Evolutionary conservation across 129 eudicot genomes (phyloP).

Genomic region (Tagetes patula): DNA sequence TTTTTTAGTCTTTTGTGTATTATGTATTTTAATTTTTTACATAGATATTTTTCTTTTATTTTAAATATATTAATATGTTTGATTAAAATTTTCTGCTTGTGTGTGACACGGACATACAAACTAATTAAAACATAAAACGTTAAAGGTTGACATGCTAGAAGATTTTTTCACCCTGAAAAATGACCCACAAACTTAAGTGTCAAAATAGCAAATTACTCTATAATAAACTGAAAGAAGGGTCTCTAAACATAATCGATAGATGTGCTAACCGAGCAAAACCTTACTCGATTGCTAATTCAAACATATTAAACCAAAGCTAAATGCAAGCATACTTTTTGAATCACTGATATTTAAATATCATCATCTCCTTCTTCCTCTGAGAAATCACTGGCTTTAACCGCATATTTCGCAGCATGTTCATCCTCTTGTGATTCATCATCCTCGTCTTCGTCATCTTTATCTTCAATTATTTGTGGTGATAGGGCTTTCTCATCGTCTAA

Average conservation of each 20-base stretch:
- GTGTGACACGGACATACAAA: too few relatives aligned
- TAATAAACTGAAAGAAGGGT: background rate
- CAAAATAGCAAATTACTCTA: background rate
- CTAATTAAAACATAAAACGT: too few relatives aligned
- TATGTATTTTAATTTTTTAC: too few relatives aligned
- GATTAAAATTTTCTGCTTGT: too few relatives aligned
- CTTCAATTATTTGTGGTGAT: slow-evolving; percentile 34
- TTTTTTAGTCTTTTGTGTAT: too few relatives aligned
- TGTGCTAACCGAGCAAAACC: slow-evolving; percentile 18
- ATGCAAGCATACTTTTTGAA: slow-evolving; percentile 2
- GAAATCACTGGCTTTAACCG: slow-evolving; percentile 24
- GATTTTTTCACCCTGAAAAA: too few relatives aligned
- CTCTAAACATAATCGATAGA: slow-evolving; percentile 15
- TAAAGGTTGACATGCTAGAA: too few relatives aligned
- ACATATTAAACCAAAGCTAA: background rate
- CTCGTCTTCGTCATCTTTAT: slow-evolving; percentile 28
- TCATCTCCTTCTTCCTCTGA: slow-evolving; percentile 35
- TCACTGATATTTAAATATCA: slow-evolving; percentile 19
- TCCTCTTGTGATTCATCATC: slow-evolving; percentile 22
- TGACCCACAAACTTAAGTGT: too few relatives aligned
- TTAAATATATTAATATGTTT: too few relatives aligned
- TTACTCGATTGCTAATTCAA: slow-evolving; percentile 23
- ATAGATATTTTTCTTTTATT: too few relatives aligned
- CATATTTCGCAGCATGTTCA: slow-evolving; percentile 18
- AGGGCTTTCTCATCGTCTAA: slow-evolving; percentile 18